Evolutionary conservation across 1,284 basidiomycete genomes (phyloP).

Genomic region (Inonotus hispidus): DNA sequence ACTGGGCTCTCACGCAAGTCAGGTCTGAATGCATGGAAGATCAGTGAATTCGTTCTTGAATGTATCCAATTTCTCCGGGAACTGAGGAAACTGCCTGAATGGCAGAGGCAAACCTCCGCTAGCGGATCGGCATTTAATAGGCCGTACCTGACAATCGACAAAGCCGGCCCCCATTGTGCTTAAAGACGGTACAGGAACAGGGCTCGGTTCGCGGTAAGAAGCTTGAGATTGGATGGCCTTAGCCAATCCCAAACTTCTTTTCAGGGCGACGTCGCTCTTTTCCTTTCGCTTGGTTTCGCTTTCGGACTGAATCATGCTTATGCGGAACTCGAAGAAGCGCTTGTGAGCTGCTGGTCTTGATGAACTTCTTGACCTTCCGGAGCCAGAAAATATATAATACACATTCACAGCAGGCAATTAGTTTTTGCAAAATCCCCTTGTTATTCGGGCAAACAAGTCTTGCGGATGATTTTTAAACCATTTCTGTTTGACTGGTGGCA

Average conservation of each 20-base stretch:
- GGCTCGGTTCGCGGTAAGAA: not conserved
- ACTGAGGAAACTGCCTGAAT: not conserved
- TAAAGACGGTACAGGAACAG: not conserved
- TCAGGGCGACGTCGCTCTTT: not conserved
- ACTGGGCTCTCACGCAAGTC: no score
- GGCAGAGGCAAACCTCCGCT: not conserved
- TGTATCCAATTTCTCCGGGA: not conserved
- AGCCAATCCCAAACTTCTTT: no score
- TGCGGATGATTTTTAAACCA: no score
- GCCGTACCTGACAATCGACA: not conserved
- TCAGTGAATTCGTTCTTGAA: no score
- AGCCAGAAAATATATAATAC: no score
- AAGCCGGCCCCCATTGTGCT: not conserved
- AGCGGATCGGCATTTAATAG: conserved; percentile 1
- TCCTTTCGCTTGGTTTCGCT: not conserved
- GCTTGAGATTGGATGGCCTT: no score
- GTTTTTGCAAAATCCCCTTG: no score
- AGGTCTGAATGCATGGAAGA: no score
- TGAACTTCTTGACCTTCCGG: no score
- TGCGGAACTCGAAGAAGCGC: not conserved
- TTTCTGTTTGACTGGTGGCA: no score
- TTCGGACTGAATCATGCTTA: not conserved
- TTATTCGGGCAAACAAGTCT: no score
- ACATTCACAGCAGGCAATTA: no score
- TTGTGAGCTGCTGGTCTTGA: not conserved